Conservation (phyloP, 129 eudicot genomes). For the Lactuca sativa region DNA sequence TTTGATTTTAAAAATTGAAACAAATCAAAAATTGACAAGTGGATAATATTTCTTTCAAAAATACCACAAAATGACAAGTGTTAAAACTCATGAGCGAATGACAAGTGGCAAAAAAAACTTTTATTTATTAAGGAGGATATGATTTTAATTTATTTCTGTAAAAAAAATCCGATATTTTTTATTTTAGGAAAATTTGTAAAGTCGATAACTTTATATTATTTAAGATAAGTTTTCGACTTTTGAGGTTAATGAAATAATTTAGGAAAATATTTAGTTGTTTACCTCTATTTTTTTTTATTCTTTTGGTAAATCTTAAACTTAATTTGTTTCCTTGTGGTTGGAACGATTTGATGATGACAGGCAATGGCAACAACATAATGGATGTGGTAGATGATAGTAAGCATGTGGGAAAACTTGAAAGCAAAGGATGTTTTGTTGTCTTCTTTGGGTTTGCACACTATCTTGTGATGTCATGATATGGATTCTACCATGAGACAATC, state of each 20-base stretch:
- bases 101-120: no score
- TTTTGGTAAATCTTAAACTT: neutral
- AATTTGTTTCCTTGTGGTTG: neutral
- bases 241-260: no score
- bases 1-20: no score
- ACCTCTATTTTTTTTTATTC: neutral
- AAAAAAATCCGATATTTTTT: neutral
- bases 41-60: no score
- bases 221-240: neutral
- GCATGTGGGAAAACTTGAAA: slow-evolving; percentile 35
- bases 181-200: neutral
- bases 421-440: slow-evolving; percentile 38
- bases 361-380: slow-evolving; percentile 11
- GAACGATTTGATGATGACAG: slow-evolving; percentile 24
- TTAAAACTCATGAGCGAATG: no score
- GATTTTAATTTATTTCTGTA: slow-evolving; percentile 20
- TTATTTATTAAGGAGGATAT: no score
- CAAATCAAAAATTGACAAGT: no score
- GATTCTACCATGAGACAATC: neutral
- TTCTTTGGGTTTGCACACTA: slow-evolving; percentile 33
- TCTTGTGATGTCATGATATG: slow-evolving; percentile 24
- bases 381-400: slow-evolving; percentile 14
- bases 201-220: neutral
- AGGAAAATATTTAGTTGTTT: no score
- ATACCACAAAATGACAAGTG: no score